Evolutionary conservation across 306 rosid species (phyloP).

Genomic region (Ormosia emarginata): DNA sequence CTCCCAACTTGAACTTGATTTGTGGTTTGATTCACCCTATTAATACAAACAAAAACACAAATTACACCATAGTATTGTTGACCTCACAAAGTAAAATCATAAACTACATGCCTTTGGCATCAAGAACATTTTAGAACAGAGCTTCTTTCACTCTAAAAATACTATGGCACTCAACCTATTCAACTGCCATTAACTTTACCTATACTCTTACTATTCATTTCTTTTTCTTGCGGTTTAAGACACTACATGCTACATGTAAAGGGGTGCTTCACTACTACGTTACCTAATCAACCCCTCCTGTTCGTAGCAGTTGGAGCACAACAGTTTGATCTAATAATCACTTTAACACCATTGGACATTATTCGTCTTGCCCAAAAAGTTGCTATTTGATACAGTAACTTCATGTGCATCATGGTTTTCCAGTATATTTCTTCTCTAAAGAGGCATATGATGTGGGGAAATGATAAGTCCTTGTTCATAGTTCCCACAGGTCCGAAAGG

Average conservation of each 20-base stretch:
- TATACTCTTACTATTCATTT: conserved; percentile 29
- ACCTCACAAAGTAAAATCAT: no score
- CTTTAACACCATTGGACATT: conserved; percentile 59
- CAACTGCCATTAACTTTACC: conserved; percentile 15
- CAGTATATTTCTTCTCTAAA: conserved; percentile 60
- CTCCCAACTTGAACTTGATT: conserved; percentile 49
- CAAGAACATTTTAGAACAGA: conserved; percentile 10
- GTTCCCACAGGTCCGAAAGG: conserved; percentile 69
- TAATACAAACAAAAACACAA: conserved; percentile 34
- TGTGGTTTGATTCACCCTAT: conserved; percentile 40
- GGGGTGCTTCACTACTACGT: neutral
- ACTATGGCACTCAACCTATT: no score
- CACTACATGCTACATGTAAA: conserved; percentile 24
- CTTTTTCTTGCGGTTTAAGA: conserved; percentile 39
- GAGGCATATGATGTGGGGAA: conserved; percentile 46
- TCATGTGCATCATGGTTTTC: conserved; percentile 42
- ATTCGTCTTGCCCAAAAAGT: conserved; percentile 54
- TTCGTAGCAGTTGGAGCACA: conserved; percentile 41
- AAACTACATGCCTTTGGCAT: no score
- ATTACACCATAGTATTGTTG: conserved; percentile 36
- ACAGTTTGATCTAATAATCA: conserved; percentile 61
- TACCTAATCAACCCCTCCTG: conserved; percentile 41
- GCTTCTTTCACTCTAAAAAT: no score
- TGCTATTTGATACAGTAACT: conserved; percentile 43
- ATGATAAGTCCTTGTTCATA: conserved; percentile 67